phyloP scores from a whole-genome alignment of 169 alveolate genomes.

The Cryptosporidium felis region DNA sequence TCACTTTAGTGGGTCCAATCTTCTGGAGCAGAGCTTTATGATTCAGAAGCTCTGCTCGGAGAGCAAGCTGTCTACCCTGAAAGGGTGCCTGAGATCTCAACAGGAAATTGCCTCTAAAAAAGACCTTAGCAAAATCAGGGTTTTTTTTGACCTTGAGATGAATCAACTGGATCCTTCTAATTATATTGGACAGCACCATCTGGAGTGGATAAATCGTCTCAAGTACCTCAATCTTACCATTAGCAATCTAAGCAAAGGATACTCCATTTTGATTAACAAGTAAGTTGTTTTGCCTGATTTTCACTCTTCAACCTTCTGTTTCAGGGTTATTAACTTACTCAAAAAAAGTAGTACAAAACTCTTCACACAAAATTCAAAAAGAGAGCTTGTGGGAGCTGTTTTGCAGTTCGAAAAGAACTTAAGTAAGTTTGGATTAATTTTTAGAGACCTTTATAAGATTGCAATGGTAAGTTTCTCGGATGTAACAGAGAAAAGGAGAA shows the following conservation, averaged over 20 bases:
- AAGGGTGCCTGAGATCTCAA: background rate
- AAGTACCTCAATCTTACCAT: background rate
- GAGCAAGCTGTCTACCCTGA: background rate
- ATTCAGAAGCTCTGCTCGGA: constrained; percentile 7
- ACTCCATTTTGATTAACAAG: background rate
- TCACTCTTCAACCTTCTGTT: background rate
- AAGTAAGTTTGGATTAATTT: constrained; percentile 20
- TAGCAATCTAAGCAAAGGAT: background rate
- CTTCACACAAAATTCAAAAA: constrained; percentile 11
- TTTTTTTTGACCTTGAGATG: background rate
- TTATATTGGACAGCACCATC: constrained; percentile 4
- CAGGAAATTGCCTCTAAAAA: background rate
- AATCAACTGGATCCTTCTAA: constrained; percentile 6
- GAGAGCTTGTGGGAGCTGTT: constrained; percentile 25
- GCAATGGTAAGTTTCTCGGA: constrained; percentile 19
- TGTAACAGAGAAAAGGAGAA: too few species aligned
- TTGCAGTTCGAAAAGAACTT: constrained; percentile 14
- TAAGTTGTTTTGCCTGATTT: background rate
- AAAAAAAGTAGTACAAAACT: background rate
- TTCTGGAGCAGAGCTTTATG: constrained; percentile 11
- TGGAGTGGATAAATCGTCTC: constrained; percentile 5
- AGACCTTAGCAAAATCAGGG: background rate
- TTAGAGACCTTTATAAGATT: background rate
- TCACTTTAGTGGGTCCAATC: constrained; percentile 62
- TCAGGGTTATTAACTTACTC: constrained; percentile 8